Percentiles rank a stretch among this genome's conserved stretches.
phyloP scores from a whole-genome alignment of 2,329 filamentous ascomycete species.

The Beauveria pseudobassiana region DNA sequence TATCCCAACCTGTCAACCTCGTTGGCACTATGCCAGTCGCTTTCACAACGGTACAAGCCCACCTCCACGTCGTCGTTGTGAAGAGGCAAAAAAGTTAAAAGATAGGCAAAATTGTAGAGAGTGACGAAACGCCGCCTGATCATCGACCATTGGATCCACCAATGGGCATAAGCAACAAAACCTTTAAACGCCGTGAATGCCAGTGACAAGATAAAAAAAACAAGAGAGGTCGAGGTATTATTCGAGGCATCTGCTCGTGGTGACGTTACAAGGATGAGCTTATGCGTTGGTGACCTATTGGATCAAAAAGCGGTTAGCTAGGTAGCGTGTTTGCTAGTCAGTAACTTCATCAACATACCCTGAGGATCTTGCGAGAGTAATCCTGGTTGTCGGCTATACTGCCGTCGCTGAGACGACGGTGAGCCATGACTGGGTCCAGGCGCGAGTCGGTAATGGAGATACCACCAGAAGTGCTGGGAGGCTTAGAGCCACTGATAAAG shows the following conservation, averaged over 20 bases:
- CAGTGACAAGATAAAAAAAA: constrained; percentile 18
- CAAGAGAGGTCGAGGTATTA: constrained; percentile 14
- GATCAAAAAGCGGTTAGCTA: constrained; percentile 13
- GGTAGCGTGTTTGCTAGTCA: background rate
- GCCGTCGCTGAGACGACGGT: constrained; percentile 81
- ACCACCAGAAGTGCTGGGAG: constrained; percentile 54
- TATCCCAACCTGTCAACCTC: constrained; percentile 5
- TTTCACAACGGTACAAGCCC: constrained; percentile 18
- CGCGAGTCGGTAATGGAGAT: constrained; percentile 74
- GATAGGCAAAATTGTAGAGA: constrained; percentile 19
- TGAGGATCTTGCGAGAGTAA: constrained; percentile 90
- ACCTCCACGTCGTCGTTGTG: constrained; percentile 26
- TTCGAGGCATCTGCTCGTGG: constrained; percentile 5
- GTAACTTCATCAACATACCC: constrained; percentile 51
- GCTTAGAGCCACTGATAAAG: constrained; percentile 61
- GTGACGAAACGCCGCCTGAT: constrained; percentile 28
- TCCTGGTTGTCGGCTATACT: constrained; percentile 97
- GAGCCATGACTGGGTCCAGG: constrained; percentile 78
- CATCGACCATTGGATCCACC: constrained; percentile 25
- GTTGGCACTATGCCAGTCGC: constrained; percentile 7
- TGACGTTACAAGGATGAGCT: constrained; percentile 24
- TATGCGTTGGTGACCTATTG: constrained; percentile 52
- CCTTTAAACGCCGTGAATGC: constrained; percentile 37
- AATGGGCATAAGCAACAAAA: constrained; percentile 31
- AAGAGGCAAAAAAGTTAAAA: constrained; percentile 13